A percentile compares a stretch with the other conserved stretches of the same genome.
Evolutionary conservation across 164 flowering plant genomes (phyloP).

Genomic region (Brasenia schreberi): DNA sequence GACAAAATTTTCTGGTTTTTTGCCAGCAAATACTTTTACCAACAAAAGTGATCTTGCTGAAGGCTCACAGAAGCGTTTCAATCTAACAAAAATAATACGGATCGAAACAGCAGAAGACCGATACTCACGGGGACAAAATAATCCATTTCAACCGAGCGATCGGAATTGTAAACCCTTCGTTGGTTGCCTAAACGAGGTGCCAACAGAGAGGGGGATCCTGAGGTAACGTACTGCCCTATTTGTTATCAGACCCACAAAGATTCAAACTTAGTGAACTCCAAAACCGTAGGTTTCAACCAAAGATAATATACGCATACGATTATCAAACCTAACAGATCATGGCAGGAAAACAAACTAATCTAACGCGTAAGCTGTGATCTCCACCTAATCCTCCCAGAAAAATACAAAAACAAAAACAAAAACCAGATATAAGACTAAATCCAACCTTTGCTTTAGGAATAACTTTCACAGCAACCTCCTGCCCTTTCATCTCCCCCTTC

Average conservation of each 20-base stretch:
- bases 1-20: neutral
- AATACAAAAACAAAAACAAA: too few species aligned
- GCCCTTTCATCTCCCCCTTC: slow-evolving; percentile 83
- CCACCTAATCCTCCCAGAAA: neutral
- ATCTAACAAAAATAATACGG: neutral
- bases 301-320: neutral
- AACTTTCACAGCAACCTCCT: slow-evolving; percentile 87
- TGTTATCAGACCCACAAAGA: neutral
- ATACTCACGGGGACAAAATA: neutral
- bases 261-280: neutral
- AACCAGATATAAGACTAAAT: neutral
- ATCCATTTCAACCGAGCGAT: neutral
- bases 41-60: neutral
- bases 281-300: neutral
- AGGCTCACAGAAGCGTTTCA: neutral
- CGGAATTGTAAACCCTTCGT: neutral
- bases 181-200: neutral
- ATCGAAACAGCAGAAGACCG: neutral
- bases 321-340: neutral
- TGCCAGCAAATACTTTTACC: neutral
- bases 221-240: neutral
- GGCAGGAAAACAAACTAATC: neutral
- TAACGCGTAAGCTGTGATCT: neutral
- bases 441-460: slow-evolving; percentile 86
- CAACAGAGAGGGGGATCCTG: neutral